A percentile compares a stretch with the other conserved stretches of the same genome.
Evolutionary conservation across 176 grass and related monocot genomes (phyloP).

Genomic region (Poa pratensis): DNA sequence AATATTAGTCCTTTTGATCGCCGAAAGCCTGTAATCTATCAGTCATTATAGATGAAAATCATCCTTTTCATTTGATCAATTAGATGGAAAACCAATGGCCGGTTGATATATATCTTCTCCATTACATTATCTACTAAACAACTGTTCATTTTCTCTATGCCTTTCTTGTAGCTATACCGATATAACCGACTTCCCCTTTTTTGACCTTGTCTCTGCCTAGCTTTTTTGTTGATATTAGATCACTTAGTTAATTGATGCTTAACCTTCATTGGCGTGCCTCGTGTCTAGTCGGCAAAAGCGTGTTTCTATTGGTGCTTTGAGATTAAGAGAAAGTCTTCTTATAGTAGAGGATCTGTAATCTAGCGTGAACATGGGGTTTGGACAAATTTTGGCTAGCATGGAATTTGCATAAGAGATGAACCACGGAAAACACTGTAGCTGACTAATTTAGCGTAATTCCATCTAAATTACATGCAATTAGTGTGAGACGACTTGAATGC

Average conservation of each 20-base stretch:
- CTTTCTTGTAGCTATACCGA: background rate
- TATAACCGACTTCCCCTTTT: background rate
- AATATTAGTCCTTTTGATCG: background rate
- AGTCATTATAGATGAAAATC: background rate
- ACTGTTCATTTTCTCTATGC: background rate
- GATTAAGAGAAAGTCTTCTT: background rate
- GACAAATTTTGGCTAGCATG: background rate
- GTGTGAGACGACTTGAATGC: background rate
- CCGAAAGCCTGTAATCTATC: conserved; percentile 1
- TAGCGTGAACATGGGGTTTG: background rate
- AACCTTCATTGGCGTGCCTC: background rate
- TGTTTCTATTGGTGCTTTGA: background rate
- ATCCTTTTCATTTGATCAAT: background rate
- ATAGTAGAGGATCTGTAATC: background rate
- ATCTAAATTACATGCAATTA: background rate
- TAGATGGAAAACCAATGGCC: background rate
- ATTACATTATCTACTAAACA: background rate
- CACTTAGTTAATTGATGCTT: background rate
- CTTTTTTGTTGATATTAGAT: conserved; percentile 7
- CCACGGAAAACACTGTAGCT: background rate
- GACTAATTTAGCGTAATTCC: background rate
- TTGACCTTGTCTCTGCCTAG: background rate
- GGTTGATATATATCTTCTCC: conserved; percentile 1
- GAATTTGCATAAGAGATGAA: background rate
- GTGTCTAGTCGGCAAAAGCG: background rate